A percentile compares a stretch with the other conserved stretches of the same genome.
Evolutionary conservation across 495 filamentous ascomycete genomes (phyloP).

Genomic region (Daldinia decipiens): DNA sequence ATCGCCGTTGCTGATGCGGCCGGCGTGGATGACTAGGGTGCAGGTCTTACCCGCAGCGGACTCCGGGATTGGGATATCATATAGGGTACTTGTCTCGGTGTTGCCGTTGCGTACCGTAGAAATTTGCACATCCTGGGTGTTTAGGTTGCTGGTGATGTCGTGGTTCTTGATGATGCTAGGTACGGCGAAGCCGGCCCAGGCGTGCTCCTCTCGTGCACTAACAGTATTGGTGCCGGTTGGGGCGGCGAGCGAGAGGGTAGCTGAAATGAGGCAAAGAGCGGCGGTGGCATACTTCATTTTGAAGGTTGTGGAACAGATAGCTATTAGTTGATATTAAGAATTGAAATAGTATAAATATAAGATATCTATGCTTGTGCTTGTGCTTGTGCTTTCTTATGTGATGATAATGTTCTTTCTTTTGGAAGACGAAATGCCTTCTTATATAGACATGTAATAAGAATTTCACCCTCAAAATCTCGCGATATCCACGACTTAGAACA

Average conservation of each 20-base stretch:
- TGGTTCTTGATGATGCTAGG: slow-evolving; percentile 43
- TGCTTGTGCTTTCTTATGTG: background rate
- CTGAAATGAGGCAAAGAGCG: slow-evolving; percentile 40
- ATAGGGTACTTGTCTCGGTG: slow-evolving; percentile 42
- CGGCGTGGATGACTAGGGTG: slow-evolving; percentile 34
- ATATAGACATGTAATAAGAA: slow-evolving; percentile 10
- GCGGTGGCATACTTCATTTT: slow-evolving; percentile 49
- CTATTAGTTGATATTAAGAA: background rate
- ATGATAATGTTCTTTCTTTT: slow-evolving; percentile 3
- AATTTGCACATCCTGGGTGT: slow-evolving; percentile 11
- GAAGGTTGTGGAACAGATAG: background rate
- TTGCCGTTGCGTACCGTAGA: slow-evolving; percentile 27
- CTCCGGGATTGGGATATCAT: slow-evolving; percentile 44
- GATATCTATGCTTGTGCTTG: background rate
- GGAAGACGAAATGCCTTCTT: slow-evolving; percentile 17
- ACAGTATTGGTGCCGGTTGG: slow-evolving; percentile 24
- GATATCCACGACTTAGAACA: slow-evolving; percentile 3
- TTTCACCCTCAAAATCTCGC: background rate
- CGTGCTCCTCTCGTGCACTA: slow-evolving; percentile 5
- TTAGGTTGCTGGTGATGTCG: slow-evolving; percentile 33
- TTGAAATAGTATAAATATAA: background rate
- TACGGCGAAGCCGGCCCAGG: slow-evolving; percentile 33
- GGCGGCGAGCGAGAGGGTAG: slow-evolving; percentile 44
- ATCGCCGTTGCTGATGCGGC: slow-evolving; percentile 11
- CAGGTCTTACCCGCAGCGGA: slow-evolving; percentile 39